Percentiles rank a stretch among this genome's conserved stretches.
These are phyloP conservation scores for Pleoardoris graminearum DNA, from an alignment of 2,329 filamentous ascomycete genomes.

Conservation along the genomic window DNA sequence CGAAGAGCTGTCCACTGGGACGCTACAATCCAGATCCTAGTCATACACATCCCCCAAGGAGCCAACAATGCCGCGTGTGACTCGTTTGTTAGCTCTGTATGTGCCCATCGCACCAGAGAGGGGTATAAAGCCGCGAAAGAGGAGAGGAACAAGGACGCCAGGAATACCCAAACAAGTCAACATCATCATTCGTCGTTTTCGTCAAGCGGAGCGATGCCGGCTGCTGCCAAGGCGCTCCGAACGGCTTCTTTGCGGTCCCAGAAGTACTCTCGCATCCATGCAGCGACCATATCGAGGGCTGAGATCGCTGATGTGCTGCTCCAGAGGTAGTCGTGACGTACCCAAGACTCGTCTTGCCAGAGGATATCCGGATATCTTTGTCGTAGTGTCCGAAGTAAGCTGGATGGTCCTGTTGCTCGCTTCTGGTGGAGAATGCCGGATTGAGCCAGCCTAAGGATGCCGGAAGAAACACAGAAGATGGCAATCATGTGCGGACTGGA, in stretches of 20 bases:
- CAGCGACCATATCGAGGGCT: slow-evolving; percentile 38
- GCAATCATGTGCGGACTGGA: slow-evolving; percentile 29
- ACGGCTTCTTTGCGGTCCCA: slow-evolving; percentile 41
- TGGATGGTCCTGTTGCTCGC: slow-evolving; percentile 32
- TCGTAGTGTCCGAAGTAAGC: slow-evolving; percentile 30
- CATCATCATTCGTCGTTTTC: slow-evolving; percentile 26
- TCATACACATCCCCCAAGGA: not conserved
- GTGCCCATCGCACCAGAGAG: slow-evolving; percentile 15
- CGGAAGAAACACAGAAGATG: slow-evolving; percentile 39
- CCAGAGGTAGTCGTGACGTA: slow-evolving; percentile 38
- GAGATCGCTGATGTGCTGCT: slow-evolving; percentile 37
- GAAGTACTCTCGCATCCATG: slow-evolving; percentile 44
- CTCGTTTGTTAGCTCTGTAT: slow-evolving; percentile 9
- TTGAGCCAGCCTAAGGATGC: slow-evolving; percentile 34
- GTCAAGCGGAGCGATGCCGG: slow-evolving; percentile 33
- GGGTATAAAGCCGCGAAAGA: slow-evolving; percentile 19
- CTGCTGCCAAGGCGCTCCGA: slow-evolving; percentile 33
- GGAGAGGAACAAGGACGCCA: slow-evolving; percentile 16
- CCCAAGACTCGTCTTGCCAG: slow-evolving; percentile 37
- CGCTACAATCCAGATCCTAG: slow-evolving; percentile 11
- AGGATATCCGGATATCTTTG: slow-evolving; percentile 32
- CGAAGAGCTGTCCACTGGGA: slow-evolving; percentile 14
- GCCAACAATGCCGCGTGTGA: not conserved
- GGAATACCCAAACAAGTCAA: not conserved
- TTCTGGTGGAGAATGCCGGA: slow-evolving; percentile 32